These are phyloP conservation scores for Penicillium verhagenii DNA, from an alignment of 495 filamentous ascomycete species.

Conservation along the genomic window DNA sequence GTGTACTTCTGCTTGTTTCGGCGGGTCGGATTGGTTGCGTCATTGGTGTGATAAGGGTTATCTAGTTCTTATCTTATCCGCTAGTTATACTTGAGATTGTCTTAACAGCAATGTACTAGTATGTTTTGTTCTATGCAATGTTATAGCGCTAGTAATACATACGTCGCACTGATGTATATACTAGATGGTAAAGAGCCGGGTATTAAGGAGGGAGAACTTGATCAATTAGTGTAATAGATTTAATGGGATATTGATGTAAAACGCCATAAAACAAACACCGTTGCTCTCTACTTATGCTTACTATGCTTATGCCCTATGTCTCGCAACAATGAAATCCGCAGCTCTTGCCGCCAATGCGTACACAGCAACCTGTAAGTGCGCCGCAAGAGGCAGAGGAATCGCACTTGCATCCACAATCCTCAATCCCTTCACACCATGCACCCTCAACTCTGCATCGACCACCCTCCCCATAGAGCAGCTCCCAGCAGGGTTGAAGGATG, in stretches of 20 bases:
- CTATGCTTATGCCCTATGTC: no score
- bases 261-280: no score
- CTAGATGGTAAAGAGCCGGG: no score
- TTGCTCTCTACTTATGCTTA: not conserved
- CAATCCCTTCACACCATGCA: constrained; percentile 35
- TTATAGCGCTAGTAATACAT: no score
- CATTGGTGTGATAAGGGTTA: not conserved
- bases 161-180: no score
- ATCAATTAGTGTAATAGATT: no score
- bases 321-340: constrained; percentile 16
- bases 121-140: no score
- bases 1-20: not conserved
- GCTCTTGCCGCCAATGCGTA: constrained; percentile 39
- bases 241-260: no score
- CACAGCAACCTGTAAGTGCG: constrained; percentile 29
- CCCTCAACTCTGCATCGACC: constrained; percentile 34
- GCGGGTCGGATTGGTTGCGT: constrained; percentile 2
- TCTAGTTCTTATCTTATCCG: no score
- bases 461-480: constrained; percentile 41
- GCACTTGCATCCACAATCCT: constrained; percentile 41
- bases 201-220: no score
- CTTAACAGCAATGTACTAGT: no score
- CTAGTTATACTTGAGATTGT: no score
- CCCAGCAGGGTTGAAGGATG: constrained; percentile 29
- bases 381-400: constrained; percentile 32